These are phyloP conservation scores for Abelmoschus esculentus DNA, from an alignment of 345 rosid species.

Conservation along the genomic window DNA sequence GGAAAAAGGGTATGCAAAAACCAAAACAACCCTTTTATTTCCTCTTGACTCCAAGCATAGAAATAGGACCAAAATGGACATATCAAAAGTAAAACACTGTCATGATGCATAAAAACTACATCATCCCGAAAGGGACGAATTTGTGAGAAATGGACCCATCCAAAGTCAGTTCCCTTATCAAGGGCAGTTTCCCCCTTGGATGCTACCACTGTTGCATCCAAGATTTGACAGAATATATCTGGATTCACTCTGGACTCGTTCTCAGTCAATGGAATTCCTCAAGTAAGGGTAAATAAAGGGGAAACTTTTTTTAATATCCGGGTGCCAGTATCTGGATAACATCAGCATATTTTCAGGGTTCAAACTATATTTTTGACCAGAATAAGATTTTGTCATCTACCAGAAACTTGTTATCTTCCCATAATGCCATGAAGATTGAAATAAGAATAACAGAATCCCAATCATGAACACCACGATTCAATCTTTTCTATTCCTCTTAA, in stretches of 20 bases:
- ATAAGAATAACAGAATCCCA: background rate
- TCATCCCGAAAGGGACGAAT: constrained; percentile 22
- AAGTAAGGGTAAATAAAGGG: background rate
- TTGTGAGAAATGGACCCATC: constrained; percentile 7
- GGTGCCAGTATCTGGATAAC: background rate
- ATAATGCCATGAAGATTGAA: background rate
- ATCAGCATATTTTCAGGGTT: background rate
- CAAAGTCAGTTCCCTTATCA: background rate
- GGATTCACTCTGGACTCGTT: background rate
- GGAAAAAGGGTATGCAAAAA: constrained; percentile 13
- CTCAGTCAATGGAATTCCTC: background rate
- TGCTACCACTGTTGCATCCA: constrained; percentile 2
- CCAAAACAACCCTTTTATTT: constrained; percentile 23
- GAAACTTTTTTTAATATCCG: background rate
- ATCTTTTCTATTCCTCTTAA: background rate
- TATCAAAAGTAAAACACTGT: constrained; percentile 19
- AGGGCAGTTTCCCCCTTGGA: constrained; percentile 1
- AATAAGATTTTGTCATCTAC: constrained; percentile 38
- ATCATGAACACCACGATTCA: background rate
- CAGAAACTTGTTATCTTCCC: background rate
- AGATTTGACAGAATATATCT: background rate
- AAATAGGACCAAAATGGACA: constrained; percentile 30
- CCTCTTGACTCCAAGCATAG: background rate
- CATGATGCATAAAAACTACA: constrained; percentile 3
- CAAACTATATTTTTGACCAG: constrained; percentile 23